phyloP scores from a whole-genome alignment of 768 basidiomycete species.

The Tylopilus rubrobrunneus region DNA sequence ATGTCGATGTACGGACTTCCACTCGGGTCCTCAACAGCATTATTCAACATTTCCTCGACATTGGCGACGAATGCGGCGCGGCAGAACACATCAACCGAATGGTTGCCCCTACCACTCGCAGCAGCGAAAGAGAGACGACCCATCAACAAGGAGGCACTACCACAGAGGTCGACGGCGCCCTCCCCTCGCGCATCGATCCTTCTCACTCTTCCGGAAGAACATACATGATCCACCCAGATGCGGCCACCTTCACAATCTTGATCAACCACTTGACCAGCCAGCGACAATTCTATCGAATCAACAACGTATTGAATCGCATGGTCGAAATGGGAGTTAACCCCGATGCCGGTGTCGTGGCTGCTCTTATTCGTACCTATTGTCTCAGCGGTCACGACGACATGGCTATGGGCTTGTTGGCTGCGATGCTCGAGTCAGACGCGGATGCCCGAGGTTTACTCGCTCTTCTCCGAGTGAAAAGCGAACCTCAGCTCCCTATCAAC shows the following conservation, averaged over 20 bases:
- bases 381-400: slow-evolving; percentile 40
- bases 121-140: slow-evolving; percentile 16
- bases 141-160: slow-evolving; percentile 19
- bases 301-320: slow-evolving; percentile 49
- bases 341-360: slow-evolving; percentile 44
- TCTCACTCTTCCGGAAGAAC: background rate
- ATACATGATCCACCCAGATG: slow-evolving; percentile 41
- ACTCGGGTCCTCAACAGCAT: slow-evolving; percentile 66
- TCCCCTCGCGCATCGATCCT: slow-evolving; percentile 3
- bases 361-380: slow-evolving; percentile 58
- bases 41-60: slow-evolving; percentile 58
- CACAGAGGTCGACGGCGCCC: slow-evolving; percentile 31
- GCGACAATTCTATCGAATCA: slow-evolving; percentile 42
- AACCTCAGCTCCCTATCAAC: slow-evolving; percentile 19
- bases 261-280: slow-evolving; percentile 51
- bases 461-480: slow-evolving; percentile 19
- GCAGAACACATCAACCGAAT: slow-evolving; percentile 49
- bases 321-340: slow-evolving; percentile 37
- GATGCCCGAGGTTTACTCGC: slow-evolving; percentile 20
- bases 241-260: slow-evolving; percentile 58
- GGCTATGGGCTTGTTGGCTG: slow-evolving; percentile 51
- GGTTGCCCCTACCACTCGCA: slow-evolving; percentile 37
- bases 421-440: slow-evolving; percentile 37
- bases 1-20: slow-evolving; percentile 37
- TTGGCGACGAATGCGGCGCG: slow-evolving; percentile 45